Conservation (phyloP, 768 basidiomycete species). For the Mycena indigotica region DNA sequence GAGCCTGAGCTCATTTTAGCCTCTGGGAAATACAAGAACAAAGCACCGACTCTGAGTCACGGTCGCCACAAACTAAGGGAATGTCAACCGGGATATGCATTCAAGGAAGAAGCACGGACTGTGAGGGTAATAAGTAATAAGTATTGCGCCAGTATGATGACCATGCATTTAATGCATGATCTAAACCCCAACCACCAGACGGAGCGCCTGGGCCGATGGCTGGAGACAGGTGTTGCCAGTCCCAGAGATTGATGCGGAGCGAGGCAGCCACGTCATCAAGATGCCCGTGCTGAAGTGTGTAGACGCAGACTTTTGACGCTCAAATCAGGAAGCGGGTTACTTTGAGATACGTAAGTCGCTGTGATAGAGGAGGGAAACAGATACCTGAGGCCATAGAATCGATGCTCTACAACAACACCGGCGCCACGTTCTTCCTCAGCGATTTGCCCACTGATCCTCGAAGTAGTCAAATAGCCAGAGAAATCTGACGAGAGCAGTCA, state of each 20-base stretch:
- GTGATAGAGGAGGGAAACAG: neutral
- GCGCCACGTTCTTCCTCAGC: slow-evolving; percentile 68
- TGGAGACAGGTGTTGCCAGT: slow-evolving; percentile 68
- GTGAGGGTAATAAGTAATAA: slow-evolving; percentile 45
- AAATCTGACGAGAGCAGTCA: slow-evolving; percentile 35
- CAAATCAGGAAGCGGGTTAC: slow-evolving; percentile 68
- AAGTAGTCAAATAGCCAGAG: slow-evolving; percentile 62
- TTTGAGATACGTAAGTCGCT: slow-evolving; percentile 28
- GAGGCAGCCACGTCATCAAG: slow-evolving; percentile 64
- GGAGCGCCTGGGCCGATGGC: slow-evolving; percentile 50
- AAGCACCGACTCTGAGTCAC: neutral
- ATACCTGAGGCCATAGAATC: slow-evolving; percentile 63
- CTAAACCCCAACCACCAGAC: slow-evolving; percentile 60
- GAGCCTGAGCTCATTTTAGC: neutral
- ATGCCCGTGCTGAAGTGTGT: slow-evolving; percentile 75
- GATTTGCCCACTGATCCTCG: slow-evolving; percentile 62
- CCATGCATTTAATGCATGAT: slow-evolving; percentile 64
- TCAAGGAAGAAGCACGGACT: too few relatives aligned
- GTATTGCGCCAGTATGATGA: slow-evolving; percentile 55
- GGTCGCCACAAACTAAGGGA: too few relatives aligned
- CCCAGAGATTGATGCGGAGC: slow-evolving; percentile 64
- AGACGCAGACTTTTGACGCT: slow-evolving; percentile 55
- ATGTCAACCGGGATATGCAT: too few relatives aligned
- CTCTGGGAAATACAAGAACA: too few relatives aligned
- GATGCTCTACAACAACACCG: slow-evolving; percentile 67